Base-by-base conservation (phyloP, 164 flowering plant species). In the Buxus sempervirens region DNA sequence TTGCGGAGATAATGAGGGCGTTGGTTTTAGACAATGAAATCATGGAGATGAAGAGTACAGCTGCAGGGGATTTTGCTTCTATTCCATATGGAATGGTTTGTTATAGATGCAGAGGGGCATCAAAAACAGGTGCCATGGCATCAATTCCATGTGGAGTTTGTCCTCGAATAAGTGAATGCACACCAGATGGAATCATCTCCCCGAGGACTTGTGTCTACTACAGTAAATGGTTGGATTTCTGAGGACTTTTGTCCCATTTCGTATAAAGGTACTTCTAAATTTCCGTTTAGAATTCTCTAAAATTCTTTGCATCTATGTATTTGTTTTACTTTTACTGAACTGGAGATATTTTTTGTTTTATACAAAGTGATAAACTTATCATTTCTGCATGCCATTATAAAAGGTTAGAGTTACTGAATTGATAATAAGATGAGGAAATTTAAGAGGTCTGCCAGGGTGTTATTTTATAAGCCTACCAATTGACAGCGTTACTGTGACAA, bases 111-210 rank as follows among this genome's bases (percentile, higher is more conserved):
- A 60, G 32, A 14, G 72, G 72, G 63, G 83, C 61, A 62, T 72
- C 83, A 1, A 77, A 65, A 51, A 56, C 19, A 0, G 88, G 86
- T 12, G 82, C 84, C 4, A 58, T 90, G 79, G 85, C 90, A 74
- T 84, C 93, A 36, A 83, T 89, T 56, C 99, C 98, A 13, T 95
- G 99, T 68, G 98, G 97, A 45, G 89, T 82, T 73, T 95, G 99
- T 77, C 98, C 97, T 0, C 67, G 81, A 56, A 84, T 90, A 21
- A 76, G 66, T 51, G 65, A 72, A 2, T 95, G 98, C 72, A 81
- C 97, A 16, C 95, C 93, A 19, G 90, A 86, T 78, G 99, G 99
- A 24, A 64, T 87, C 49, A 84, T 95, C 67, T 89, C 94, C 10
- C 97, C 99, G 0, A 65, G 4, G 3, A 85, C 86, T 32, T 95